phyloP scores from a whole-genome alignment of 345 rosid species.

The Salix arbutifolia region DNA sequence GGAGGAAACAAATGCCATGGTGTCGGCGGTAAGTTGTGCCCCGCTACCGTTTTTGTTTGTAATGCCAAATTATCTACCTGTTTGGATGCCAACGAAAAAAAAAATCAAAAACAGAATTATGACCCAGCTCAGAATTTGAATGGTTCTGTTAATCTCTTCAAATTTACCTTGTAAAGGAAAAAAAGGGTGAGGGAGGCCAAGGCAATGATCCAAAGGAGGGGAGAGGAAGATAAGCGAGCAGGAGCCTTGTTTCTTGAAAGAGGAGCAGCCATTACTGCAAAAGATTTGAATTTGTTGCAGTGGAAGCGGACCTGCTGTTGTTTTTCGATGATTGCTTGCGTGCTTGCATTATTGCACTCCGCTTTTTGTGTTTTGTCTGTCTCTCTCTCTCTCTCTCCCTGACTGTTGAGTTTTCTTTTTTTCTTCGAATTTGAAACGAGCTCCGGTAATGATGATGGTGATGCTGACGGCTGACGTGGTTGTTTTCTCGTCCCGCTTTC shows the following conservation, averaged over 20 bases:
- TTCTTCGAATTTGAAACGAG: not conserved
- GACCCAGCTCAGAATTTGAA: not conserved
- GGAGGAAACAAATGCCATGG: conserved; percentile 88
- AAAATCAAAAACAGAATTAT: not conserved
- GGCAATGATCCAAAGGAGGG: conserved; percentile 45
- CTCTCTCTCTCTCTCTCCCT: no score
- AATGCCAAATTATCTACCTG: conserved; percentile 63
- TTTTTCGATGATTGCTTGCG: not conserved
- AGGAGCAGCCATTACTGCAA: conserved; percentile 32
- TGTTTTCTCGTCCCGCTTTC: not conserved
- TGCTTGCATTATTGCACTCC: not conserved
- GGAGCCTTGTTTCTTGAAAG: conserved; percentile 25
- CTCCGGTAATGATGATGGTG: not conserved
- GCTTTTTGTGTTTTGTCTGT: not conserved
- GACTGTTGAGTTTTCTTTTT: no score
- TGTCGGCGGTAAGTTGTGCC: conserved; percentile 87
- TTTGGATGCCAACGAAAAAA: conserved; percentile 6
- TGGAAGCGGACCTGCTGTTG: not conserved
- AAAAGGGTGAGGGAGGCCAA: conserved; percentile 53
- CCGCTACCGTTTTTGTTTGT: conserved; percentile 63
- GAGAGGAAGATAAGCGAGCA: conserved; percentile 47
- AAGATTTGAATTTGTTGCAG: not conserved
- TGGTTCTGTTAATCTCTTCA: not conserved
- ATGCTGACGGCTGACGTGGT: not conserved
- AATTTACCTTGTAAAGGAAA: conserved; percentile 63